Percentiles rank a stretch among this genome's conserved stretches.
Evolutionary conservation across 139 green algal genomes (phyloP).

Genomic region (Nannochloris sp.): DNA sequence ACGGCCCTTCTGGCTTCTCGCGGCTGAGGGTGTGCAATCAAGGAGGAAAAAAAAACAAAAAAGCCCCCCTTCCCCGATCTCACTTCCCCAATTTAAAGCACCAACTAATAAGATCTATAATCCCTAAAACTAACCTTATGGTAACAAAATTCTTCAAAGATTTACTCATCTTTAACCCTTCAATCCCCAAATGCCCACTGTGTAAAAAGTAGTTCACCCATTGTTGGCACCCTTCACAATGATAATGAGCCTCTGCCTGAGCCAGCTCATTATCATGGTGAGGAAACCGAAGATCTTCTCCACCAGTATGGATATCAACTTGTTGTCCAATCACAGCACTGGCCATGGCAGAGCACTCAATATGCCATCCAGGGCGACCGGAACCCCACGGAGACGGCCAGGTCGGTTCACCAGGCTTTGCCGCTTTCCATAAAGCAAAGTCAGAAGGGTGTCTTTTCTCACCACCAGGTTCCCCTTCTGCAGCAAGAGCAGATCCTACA

Average conservation of each 20-base stretch:
- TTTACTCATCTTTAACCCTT: constrained; percentile 99
- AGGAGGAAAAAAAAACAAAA: too few relatives aligned
- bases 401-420: constrained; percentile 86
- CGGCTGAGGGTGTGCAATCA: too few relatives aligned
- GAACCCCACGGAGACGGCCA: constrained; percentile 91
- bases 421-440: constrained; percentile 97
- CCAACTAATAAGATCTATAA: background rate
- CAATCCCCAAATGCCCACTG: constrained; percentile 90
- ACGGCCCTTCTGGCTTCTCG: too few relatives aligned
- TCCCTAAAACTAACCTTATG: constrained; percentile 65
- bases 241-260: constrained; percentile 53
- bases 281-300: constrained; percentile 92
- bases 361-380: constrained; percentile 92
- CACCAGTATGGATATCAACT: constrained; percentile 94
- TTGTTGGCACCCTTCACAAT: constrained; percentile 65
- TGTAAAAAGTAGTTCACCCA: constrained; percentile 99
- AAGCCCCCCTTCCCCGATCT: too few relatives aligned
- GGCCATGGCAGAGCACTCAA: constrained; percentile 98
- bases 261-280: constrained; percentile 99
- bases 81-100: too few relatives aligned
- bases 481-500: constrained; percentile 59
- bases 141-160: constrained; percentile 99
- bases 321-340: constrained; percentile 65
- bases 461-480: constrained; percentile 63
- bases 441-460: constrained; percentile 84